Conservation (phyloP, 306 rosid species). For the Vachellia collinsii region DNA sequence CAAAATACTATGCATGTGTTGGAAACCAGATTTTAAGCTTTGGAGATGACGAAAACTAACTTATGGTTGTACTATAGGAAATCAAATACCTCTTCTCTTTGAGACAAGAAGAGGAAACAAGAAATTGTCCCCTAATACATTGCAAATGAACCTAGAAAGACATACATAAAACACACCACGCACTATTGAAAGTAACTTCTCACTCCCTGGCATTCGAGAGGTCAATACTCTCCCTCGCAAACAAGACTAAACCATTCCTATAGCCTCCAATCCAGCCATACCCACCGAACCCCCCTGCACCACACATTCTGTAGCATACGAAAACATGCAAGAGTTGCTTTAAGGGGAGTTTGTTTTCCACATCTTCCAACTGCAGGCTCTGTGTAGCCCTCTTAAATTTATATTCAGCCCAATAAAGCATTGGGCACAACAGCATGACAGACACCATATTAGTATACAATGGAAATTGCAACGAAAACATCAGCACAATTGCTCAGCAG, state of each 20-base stretch:
- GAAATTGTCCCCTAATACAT: background rate
- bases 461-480: constrained; percentile 15
- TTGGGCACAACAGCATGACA: background rate
- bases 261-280: background rate
- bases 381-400: background rate
- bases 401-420: background rate
- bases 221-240: background rate
- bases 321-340: background rate
- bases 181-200: background rate
- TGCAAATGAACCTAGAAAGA: background rate
- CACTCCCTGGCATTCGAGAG: background rate
- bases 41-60: background rate
- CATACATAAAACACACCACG: background rate
- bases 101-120: background rate
- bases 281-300: background rate
- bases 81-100: background rate
- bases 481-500: background rate
- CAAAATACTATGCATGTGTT: background rate
- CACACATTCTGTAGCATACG: background rate
- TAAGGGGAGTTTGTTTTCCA: background rate
- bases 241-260: background rate
- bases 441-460: background rate
- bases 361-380: background rate
- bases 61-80: background rate
- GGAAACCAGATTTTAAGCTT: background rate